phyloP scores from a whole-genome alignment of 2,329 filamentous ascomycete species.

The Fusarium sp. region DNA sequence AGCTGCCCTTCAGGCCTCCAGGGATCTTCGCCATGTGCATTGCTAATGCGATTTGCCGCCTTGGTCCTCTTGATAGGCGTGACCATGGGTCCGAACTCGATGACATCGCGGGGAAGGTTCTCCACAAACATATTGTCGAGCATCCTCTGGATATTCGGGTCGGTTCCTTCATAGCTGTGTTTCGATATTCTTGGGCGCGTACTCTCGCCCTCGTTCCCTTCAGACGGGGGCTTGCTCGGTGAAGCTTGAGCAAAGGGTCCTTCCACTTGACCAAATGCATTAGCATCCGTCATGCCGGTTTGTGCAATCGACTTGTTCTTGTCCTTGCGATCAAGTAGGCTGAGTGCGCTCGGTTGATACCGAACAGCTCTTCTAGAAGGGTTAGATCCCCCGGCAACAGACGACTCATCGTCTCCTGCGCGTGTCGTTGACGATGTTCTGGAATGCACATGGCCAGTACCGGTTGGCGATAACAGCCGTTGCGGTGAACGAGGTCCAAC shows the following conservation, averaged over 20 bases:
- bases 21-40: conserved; percentile 55
- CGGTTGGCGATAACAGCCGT: conserved; percentile 49
- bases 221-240: conserved; percentile 34
- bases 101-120: conserved; percentile 73
- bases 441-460: conserved; percentile 51
- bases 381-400: conserved; percentile 56
- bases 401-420: conserved; percentile 50
- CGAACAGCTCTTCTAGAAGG: conserved; percentile 61
- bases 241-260: conserved; percentile 61
- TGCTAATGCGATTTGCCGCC: conserved; percentile 61
- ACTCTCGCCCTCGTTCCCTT: conserved; percentile 46
- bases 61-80: conserved; percentile 72
- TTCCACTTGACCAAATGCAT: conserved; percentile 71
- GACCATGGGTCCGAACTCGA: conserved; percentile 84
- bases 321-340: conserved; percentile 69
- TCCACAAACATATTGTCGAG: conserved; percentile 87
- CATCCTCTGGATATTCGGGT: conserved; percentile 75
- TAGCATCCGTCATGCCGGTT: conserved; percentile 69
- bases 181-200: conserved; percentile 63
- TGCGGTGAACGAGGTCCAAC: conserved; percentile 47
- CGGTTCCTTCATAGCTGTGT: conserved; percentile 88
- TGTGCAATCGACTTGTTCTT: conserved; percentile 69
- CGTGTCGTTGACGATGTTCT: conserved; percentile 50
- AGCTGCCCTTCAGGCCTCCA: conserved; percentile 90
- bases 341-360: conserved; percentile 70